Evolutionary conservation across 345 rosid species (phyloP).

Genomic region (Geranium brycei): DNA sequence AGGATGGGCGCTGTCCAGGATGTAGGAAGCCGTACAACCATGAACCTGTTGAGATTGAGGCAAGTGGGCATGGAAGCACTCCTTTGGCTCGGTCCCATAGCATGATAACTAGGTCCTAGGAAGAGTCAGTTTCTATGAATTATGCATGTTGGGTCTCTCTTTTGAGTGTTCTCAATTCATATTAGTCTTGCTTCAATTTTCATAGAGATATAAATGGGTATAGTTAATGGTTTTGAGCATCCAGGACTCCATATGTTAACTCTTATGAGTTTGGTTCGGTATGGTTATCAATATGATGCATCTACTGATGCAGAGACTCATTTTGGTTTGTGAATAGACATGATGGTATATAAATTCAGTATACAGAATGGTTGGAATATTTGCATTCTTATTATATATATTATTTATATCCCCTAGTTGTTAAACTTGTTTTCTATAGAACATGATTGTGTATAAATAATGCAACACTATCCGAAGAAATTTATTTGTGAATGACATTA

Average conservation of each 20-base stretch:
- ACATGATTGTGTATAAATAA: no score
- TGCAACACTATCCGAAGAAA: no score
- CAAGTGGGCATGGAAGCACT: constrained; percentile 38
- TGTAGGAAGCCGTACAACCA: constrained; percentile 70
- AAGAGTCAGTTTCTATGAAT: constrained; percentile 16
- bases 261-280: constrained; percentile 35
- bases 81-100: constrained; percentile 66
- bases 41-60: constrained; percentile 38
- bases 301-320: constrained; percentile 48
- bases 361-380: neutral
- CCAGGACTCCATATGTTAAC: constrained; percentile 34
- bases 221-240: constrained; percentile 37
- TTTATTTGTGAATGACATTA: no score
- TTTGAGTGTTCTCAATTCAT: constrained; percentile 20
- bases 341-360: constrained; percentile 29
- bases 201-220: constrained; percentile 34
- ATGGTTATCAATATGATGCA: constrained; percentile 34
- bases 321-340: constrained; percentile 59
- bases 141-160: constrained; percentile 28
- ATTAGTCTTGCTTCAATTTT: constrained; percentile 22
- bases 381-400: neutral
- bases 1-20: constrained; percentile 89
- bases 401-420: no score
- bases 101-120: constrained; percentile 74
- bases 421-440: no score